Percentiles rank a stretch among this genome's conserved stretches.
Evolutionary conservation across 2,329 filamentous ascomycete genomes (phyloP).

Genomic region (Colletotrichum musae): DNA sequence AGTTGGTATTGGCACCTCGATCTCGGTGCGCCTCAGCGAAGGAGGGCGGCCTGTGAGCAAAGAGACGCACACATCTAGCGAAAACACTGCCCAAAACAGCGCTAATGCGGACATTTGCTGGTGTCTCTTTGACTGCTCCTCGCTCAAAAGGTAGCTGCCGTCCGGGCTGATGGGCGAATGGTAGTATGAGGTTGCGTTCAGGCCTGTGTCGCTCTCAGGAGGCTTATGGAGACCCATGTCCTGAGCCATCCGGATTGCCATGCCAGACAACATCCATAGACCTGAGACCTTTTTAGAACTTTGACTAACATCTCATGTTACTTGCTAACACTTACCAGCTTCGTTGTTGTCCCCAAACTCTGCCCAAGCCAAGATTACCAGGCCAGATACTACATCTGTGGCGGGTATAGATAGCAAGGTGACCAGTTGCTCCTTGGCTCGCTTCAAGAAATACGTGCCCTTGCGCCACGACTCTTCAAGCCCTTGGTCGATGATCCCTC

Average conservation of each 20-base stretch:
- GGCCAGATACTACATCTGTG: slow-evolving; percentile 12
- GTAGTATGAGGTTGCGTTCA: slow-evolving; percentile 9
- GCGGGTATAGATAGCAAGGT: slow-evolving; percentile 10
- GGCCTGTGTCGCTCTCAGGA: slow-evolving; percentile 1
- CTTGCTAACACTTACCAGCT: not conserved
- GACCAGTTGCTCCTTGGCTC: slow-evolving; percentile 15
- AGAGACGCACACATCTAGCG: slow-evolving; percentile 5
- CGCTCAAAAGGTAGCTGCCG: slow-evolving; percentile 5
- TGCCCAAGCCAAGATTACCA: slow-evolving; percentile 13
- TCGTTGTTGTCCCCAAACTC: slow-evolving; percentile 17
- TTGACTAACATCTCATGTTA: not conserved
- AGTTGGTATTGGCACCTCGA: slow-evolving; percentile 10
- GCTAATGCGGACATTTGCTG: slow-evolving; percentile 13
- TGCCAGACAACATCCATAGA: slow-evolving; percentile 19
- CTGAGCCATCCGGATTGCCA: slow-evolving; percentile 13
- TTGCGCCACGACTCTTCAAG: slow-evolving; percentile 2
- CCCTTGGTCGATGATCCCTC: not conserved
- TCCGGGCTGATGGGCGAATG: slow-evolving; percentile 4
- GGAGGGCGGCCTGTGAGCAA: slow-evolving; percentile 12
- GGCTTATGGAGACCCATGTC: slow-evolving; percentile 13
- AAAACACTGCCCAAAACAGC: slow-evolving; percentile 10
- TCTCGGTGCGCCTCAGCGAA: not conserved
- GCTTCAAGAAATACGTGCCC: slow-evolving; percentile 5
- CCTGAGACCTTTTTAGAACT: not conserved
- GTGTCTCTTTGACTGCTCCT: slow-evolving; percentile 13